phyloP scores from a whole-genome alignment of 2,329 filamentous ascomycete species.

The Elsinoe fawcettii region DNA sequence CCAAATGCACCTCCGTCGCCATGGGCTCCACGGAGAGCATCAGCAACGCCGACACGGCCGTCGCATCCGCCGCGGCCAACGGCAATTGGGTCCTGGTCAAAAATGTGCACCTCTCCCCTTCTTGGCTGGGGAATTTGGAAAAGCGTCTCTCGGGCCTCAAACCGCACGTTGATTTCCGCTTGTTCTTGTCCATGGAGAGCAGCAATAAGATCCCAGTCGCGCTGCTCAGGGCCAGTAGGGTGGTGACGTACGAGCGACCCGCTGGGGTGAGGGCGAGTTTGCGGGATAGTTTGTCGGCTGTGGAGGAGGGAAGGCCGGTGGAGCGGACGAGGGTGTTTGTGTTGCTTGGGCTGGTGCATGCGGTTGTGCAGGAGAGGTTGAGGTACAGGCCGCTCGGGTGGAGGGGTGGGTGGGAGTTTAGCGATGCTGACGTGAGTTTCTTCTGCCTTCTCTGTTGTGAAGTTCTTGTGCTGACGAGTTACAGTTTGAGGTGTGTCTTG shows the following conservation, averaged over 20 bases:
- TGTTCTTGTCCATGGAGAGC: slow-evolving; percentile 97
- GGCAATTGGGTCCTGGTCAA: slow-evolving; percentile 97
- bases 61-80: slow-evolving; percentile 81
- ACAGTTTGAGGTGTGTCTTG: slow-evolving; percentile 92
- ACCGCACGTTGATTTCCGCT: slow-evolving; percentile 81
- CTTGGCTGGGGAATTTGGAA: slow-evolving; percentile 94
- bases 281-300: slow-evolving; percentile 88
- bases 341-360: slow-evolving; percentile 87
- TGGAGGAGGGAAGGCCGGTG: slow-evolving; percentile 66
- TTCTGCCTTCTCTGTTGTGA: slow-evolving; percentile 7
- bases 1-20: slow-evolving; percentile 89
- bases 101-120: slow-evolving; percentile 93
- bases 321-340: slow-evolving; percentile 87
- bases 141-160: slow-evolving; percentile 95
- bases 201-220: slow-evolving; percentile 97
- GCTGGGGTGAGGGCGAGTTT: slow-evolving; percentile 95
- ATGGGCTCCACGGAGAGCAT: slow-evolving; percentile 97
- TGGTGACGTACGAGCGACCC: slow-evolving; percentile 96
- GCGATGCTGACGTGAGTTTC: slow-evolving; percentile 87
- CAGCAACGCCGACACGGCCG: slow-evolving; percentile 88
- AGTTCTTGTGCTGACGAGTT: slow-evolving; percentile 27
- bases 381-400: slow-evolving; percentile 93
- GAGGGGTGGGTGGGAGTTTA: slow-evolving; percentile 99
- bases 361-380: slow-evolving; percentile 87
- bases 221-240: slow-evolving; percentile 80